Conservation (phyloP, 257 asterid species). For the Solanum chmielewskii region DNA sequence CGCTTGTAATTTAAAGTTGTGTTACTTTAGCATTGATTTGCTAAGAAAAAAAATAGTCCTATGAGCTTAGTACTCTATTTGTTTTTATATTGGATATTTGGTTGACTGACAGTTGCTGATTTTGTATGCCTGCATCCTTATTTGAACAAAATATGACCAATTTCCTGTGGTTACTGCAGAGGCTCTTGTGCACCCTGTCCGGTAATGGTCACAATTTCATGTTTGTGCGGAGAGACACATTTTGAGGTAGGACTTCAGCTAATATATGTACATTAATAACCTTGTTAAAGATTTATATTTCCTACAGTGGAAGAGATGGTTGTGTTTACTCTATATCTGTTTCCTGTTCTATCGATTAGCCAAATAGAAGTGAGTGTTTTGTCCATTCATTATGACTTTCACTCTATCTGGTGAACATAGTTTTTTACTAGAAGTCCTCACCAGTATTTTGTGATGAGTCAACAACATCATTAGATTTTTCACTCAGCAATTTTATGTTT, state of each 20-base stretch:
- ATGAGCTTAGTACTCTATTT: neutral
- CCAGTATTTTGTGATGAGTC: neutral
- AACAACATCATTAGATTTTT: neutral
- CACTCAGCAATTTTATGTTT: neutral
- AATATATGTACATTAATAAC: neutral
- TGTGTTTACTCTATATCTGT: neutral
- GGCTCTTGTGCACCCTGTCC: slow-evolving; percentile 98
- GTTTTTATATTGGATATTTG: neutral
- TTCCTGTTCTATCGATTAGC: neutral
- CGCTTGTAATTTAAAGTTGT: neutral
- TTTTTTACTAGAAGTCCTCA: neutral
- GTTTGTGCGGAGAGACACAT: slow-evolving; percentile 73
- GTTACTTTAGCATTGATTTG: neutral
- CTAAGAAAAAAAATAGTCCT: neutral
- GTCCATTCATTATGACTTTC: neutral
- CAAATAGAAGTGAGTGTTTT: neutral
- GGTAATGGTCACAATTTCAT: slow-evolving; percentile 73
- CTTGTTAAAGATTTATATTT: neutral
- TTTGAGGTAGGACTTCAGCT: slow-evolving; percentile 57
- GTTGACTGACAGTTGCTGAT: neutral
- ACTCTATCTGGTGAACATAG: neutral
- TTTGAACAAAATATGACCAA: slow-evolving; percentile 5
- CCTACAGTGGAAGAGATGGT: neutral
- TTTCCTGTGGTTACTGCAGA: slow-evolving; percentile 39
- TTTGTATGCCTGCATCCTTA: neutral